A percentile compares a stretch with the other conserved stretches of the same genome.
Conservation (phyloP, 495 filamentous ascomycete species). For the Usnea hakonensis region DNA sequence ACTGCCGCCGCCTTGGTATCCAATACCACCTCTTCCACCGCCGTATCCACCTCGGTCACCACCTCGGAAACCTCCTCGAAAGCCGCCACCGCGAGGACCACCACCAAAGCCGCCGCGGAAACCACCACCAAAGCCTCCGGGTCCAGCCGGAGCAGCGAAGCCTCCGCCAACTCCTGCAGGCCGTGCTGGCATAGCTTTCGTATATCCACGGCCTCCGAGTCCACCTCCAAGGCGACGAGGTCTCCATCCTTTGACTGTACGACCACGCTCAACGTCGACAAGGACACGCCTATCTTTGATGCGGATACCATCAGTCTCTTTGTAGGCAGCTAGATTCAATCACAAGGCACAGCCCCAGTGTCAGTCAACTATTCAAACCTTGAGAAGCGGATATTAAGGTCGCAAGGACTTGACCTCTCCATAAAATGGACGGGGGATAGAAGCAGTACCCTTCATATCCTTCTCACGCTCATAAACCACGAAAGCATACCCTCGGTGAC, state of each 20-base stretch:
- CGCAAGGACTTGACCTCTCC: neutral
- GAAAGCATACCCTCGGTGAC: constrained; percentile 88
- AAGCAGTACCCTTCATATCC: constrained; percentile 94
- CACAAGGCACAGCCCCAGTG: constrained; percentile 19
- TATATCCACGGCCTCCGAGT: constrained; percentile 86
- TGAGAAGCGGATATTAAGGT: constrained; percentile 30
- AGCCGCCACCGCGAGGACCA: constrained; percentile 44
- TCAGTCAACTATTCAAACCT: constrained; percentile 30
- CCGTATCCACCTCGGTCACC: constrained; percentile 49
- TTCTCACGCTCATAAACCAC: constrained; percentile 95
- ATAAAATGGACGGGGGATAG: constrained; percentile 30
- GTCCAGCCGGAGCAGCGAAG: constrained; percentile 56
- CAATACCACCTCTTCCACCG: constrained; percentile 46
- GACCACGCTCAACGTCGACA: constrained; percentile 93
- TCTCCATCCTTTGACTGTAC: constrained; percentile 91
- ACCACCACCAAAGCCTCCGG: constrained; percentile 58
- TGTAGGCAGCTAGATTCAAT: constrained; percentile 58
- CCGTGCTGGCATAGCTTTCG: constrained; percentile 67
- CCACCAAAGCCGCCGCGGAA: constrained; percentile 54
- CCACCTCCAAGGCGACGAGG: constrained; percentile 89
- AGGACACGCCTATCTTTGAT: constrained; percentile 88
- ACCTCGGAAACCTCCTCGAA: constrained; percentile 51
- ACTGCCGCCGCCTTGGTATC: constrained; percentile 54
- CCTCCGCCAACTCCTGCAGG: constrained; percentile 50
- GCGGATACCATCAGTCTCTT: constrained; percentile 80